Conservation (phyloP, 345 rosid species). For the Eucalyptus globulus region DNA sequence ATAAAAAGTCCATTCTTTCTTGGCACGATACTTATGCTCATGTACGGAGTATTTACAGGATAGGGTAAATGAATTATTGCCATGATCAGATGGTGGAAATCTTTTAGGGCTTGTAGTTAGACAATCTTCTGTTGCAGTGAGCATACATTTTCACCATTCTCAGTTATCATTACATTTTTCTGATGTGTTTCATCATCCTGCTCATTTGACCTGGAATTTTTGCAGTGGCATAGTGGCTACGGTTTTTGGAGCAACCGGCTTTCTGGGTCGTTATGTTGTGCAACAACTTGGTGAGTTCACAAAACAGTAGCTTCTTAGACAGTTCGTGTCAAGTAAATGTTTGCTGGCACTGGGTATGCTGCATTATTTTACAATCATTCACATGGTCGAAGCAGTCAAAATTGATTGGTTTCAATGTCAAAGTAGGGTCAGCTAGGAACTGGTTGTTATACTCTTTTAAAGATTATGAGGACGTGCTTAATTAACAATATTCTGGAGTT, state of each 20-base stretch:
- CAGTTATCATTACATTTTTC: background rate
- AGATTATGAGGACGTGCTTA: background rate
- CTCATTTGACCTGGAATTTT: background rate
- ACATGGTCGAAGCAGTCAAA: background rate
- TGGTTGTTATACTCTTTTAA: background rate
- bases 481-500: background rate
- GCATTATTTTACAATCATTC: background rate
- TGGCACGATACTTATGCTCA: background rate
- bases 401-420: background rate
- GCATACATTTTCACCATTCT: background rate
- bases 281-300: slow-evolving; percentile 86
- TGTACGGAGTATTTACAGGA: background rate
- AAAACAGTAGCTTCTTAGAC: background rate
- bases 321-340: background rate
- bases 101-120: background rate
- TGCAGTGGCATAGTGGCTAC: slow-evolving; percentile 91
- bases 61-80: background rate
- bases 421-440: background rate
- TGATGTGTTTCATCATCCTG: background rate
- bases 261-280: slow-evolving; percentile 97
- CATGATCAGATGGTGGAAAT: background rate
- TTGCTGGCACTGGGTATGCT: background rate
- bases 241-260: slow-evolving; percentile 97
- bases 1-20: background rate
- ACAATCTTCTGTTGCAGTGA: background rate